Evolutionary conservation across 2,329 filamentous ascomycete genomes (phyloP), one percentile per base, ranked within the genome.

Genomic region (Hymenoscyphus fructigenus): DNA sequence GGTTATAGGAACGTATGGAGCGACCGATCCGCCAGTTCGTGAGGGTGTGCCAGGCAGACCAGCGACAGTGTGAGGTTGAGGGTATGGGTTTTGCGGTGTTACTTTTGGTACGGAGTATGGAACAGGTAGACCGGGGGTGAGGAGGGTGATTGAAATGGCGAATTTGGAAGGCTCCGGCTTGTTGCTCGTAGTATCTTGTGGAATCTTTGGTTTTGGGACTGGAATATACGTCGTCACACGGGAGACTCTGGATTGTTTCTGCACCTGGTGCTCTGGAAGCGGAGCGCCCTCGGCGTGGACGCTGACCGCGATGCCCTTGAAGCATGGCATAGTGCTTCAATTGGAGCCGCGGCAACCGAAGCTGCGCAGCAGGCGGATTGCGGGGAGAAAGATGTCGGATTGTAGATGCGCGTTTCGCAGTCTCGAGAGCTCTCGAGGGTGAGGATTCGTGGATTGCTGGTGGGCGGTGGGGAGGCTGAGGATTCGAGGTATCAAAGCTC

Each of bases 241-340:
- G 68, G 92, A 93, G 69, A 92, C 85, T 73, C 92, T 90, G 65
- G 92, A 93, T 79, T 97, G 92, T 77, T 93, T 95, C 81, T 98
- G 94, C 73, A 98, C 91, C 74, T 93, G 94, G 81, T 96, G 90
- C 80, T 99, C 95, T 68, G 93, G 84, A 70, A 99, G 87, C 70
- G 95, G 93, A 72, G 92, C 82, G 68, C 84, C 85, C 76, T 89
- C 88, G 65, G 87, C 86, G 81, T 99, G 95, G 78, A 98, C 96
- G 85, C 92, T 96, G 77, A 98, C 94, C 74, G 95, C 94, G 81
- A 99, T 93, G 80, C 95, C 95, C 84, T 98, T 96, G 83, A 98
- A 99, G 87, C 93, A 98, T 82, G 95, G 95, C 95, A 91, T 91
- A 70, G 63, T 68, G 56, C 59, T 63, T 66, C 60, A 65, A 50